Conservation (phyloP, 176 grass and related monocot species). For the Lolium multiflorum region DNA sequence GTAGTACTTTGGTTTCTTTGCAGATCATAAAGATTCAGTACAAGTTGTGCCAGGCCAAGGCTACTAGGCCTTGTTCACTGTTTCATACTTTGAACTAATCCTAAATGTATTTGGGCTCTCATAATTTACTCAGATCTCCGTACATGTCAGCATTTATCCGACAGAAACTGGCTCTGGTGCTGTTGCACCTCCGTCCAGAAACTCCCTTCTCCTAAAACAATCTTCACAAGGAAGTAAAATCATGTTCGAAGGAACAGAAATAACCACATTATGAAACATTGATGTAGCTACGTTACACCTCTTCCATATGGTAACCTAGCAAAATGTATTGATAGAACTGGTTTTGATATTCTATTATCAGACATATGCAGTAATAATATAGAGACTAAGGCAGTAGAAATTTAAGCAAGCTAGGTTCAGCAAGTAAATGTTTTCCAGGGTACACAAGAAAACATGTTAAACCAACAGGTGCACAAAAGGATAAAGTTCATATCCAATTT, state of each 20-base stretch:
- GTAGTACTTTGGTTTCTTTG: background rate
- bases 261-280: background rate
- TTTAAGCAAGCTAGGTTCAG: background rate
- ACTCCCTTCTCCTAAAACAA: background rate
- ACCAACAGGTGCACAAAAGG: background rate
- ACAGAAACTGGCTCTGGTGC: background rate
- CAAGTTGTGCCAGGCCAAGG: background rate
- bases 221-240: conserved; percentile 12
- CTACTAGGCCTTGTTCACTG: background rate
- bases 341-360: conserved; percentile 5
- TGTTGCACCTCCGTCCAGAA: background rate
- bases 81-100: background rate
- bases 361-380: background rate
- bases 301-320: conserved; percentile 15
- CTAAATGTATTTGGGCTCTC: background rate
- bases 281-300: conserved; percentile 11
- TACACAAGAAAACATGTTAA: background rate
- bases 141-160: background rate
- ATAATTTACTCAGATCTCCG: background rate
- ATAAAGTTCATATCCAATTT: conserved; percentile 20
- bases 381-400: background rate
- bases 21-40: background rate
- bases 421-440: conserved; percentile 3
- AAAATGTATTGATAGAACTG: background rate
- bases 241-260: background rate